Percentiles rank a stretch among this genome's conserved stretches.
phyloP scores from a whole-genome alignment of 257 asterid genomes.

The Ilex aquifolium region DNA sequence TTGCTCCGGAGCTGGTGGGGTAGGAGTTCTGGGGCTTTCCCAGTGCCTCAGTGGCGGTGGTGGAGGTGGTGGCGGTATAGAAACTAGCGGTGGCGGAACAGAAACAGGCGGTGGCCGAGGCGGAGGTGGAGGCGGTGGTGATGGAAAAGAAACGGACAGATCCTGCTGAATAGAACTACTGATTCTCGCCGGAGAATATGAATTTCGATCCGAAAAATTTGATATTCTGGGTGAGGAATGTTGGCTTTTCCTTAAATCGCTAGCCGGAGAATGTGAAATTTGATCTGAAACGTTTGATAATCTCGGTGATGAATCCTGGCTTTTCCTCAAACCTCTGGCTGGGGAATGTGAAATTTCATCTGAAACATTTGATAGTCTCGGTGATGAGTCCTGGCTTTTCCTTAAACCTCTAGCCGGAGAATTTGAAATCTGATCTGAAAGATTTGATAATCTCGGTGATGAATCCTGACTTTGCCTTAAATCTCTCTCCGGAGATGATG shows the following conservation, averaged over 20 bases:
- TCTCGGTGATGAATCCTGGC: too few relatives aligned
- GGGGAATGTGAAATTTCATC: too few relatives aligned
- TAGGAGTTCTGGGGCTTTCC: constrained; percentile 64
- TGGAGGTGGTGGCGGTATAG: constrained; percentile 14
- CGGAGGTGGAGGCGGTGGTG: constrained; percentile 11
- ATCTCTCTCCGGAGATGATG: constrained; percentile 56
- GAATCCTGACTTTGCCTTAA: constrained; percentile 57
- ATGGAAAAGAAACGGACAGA: constrained; percentile 14
- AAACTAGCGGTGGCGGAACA: constrained; percentile 27
- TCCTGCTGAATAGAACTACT: neutral
- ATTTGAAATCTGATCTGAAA: constrained; percentile 27
- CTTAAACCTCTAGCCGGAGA: constrained; percentile 8
- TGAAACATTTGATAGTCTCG: too few relatives aligned
- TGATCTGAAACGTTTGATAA: too few relatives aligned
- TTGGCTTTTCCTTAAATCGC: constrained; percentile 49
- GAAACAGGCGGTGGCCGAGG: constrained; percentile 8
- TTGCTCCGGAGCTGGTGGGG: constrained; percentile 33
- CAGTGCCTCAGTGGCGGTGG: constrained; percentile 41
- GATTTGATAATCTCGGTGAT: constrained; percentile 47
- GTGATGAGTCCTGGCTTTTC: too few relatives aligned
- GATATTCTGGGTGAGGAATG: constrained; percentile 60
- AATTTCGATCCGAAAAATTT: constrained; percentile 29
- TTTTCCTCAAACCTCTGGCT: too few relatives aligned
- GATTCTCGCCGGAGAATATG: constrained; percentile 16
- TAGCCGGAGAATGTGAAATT: constrained; percentile 33